Evolutionary conservation across 2,329 filamentous ascomycete species (phyloP).

Genomic region (Mariannaea elegans): DNA sequence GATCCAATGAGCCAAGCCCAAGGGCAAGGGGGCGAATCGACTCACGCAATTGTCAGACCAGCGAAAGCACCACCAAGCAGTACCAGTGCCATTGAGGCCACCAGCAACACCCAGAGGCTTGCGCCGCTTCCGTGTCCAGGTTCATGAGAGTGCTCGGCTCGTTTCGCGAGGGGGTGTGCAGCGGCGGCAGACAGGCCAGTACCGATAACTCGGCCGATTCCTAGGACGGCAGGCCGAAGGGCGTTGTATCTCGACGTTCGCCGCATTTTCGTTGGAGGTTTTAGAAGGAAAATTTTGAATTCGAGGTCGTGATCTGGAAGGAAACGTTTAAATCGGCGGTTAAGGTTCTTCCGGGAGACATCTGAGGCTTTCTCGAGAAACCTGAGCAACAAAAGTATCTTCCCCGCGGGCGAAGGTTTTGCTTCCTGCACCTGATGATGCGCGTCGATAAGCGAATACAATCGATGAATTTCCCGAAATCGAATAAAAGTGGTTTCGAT

Average conservation of each 20-base stretch:
- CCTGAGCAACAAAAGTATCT: not conserved
- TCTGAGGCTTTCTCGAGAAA: no score
- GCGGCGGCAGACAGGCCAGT: conserved; percentile 58
- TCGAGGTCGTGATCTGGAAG: not conserved
- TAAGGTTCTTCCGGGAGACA: no score
- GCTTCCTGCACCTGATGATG: not conserved
- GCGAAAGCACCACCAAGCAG: conserved; percentile 92
- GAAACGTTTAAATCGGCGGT: no score
- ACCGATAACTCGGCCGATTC: conserved; percentile 60
- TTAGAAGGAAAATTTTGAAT: conserved; percentile 4
- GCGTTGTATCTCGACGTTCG: conserved; percentile 48
- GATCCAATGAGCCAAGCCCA: conserved; percentile 11
- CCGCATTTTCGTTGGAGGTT: conserved; percentile 36
- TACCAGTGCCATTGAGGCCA: conserved; percentile 81
- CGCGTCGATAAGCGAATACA: not conserved
- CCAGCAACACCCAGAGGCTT: conserved; percentile 81
- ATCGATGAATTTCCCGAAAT: no score
- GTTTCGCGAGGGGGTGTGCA: conserved; percentile 53
- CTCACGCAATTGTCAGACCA: conserved; percentile 86
- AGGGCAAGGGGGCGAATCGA: conserved; percentile 30
- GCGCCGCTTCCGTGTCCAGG: conserved; percentile 65
- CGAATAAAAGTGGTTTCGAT: not conserved
- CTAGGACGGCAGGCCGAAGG: conserved; percentile 59
- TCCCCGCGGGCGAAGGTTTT: not conserved
- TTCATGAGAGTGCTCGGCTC: conserved; percentile 54